A percentile compares a stretch with the other conserved stretches of the same genome.
phyloP scores from a whole-genome alignment of 306 rosid species.

The Macrotyloma uniflorum region DNA sequence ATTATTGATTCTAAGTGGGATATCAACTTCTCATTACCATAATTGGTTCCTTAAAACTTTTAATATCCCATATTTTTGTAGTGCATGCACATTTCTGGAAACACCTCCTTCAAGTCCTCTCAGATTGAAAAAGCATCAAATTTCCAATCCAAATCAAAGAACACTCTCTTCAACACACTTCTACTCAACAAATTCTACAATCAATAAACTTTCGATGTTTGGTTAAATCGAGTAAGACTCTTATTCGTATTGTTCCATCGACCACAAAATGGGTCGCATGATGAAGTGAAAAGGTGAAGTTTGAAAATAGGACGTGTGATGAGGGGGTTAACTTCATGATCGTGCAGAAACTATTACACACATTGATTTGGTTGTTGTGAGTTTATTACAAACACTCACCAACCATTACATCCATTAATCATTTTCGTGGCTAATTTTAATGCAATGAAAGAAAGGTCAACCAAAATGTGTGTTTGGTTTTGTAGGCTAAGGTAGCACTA shows the following conservation, averaged over 20 bases:
- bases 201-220: too few species aligned
- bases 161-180: too few species aligned
- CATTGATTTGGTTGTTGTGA: background rate
- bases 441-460: conserved; percentile 6
- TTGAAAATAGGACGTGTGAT: background rate
- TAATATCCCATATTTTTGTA: too few species aligned
- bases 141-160: too few species aligned
- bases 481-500: conserved; percentile 7
- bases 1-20: conserved; percentile 41
- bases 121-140: too few species aligned
- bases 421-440: background rate
- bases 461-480: background rate
- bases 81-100: too few species aligned
- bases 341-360: background rate
- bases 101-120: too few species aligned
- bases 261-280: background rate
- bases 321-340: background rate
- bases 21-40: conserved; percentile 24
- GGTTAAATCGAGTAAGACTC: too few species aligned
- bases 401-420: background rate
- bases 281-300: background rate
- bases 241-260: too few species aligned
- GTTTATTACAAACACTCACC: background rate
- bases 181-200: too few species aligned
- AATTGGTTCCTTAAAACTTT: background rate